phyloP scores from a whole-genome alignment of 2,329 filamentous ascomycete genomes.

The Claviceps sp. region DNA sequence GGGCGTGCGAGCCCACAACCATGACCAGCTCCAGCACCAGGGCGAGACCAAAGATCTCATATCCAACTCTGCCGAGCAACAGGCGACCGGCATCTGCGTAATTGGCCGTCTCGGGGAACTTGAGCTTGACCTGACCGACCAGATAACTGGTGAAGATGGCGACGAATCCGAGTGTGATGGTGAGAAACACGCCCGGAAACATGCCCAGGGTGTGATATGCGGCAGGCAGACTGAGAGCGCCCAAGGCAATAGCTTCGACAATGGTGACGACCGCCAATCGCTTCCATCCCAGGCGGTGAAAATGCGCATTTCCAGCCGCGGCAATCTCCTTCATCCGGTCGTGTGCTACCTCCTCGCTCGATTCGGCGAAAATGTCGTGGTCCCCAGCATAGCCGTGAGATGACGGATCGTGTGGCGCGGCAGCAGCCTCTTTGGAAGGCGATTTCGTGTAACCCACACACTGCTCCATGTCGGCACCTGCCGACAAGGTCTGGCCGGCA shows the following conservation, averaged over 20 bases:
- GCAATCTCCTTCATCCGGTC: constrained; percentile 28
- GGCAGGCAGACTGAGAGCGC: constrained; percentile 34
- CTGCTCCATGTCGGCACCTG: neutral
- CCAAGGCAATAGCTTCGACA: constrained; percentile 43
- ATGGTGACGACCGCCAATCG: constrained; percentile 41
- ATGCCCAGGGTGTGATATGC: constrained; percentile 43
- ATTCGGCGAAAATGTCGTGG: constrained; percentile 9
- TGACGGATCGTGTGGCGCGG: neutral
- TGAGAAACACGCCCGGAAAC: constrained; percentile 30
- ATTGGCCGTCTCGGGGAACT: constrained; percentile 44
- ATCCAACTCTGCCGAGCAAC: constrained; percentile 44
- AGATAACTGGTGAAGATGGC: constrained; percentile 35
- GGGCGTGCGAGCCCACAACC: constrained; percentile 50
- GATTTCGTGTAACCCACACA: neutral
- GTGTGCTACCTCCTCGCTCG: constrained; percentile 15
- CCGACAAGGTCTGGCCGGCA: neutral
- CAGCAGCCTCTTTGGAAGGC: neutral
- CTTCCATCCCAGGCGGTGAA: constrained; percentile 43
- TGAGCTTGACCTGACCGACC: constrained; percentile 38
- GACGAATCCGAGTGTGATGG: constrained; percentile 25
- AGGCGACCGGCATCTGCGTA: constrained; percentile 56
- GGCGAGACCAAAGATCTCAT: constrained; percentile 53
- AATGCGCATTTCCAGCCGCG: constrained; percentile 32
- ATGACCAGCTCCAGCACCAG: constrained; percentile 54
- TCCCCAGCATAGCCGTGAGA: neutral